Percentiles rank a stretch among this genome's conserved stretches.
These are phyloP conservation scores for Aspergillus fumigatus DNA, from an alignment of 2,329 filamentous ascomycete species.

Conservation along the genomic window DNA sequence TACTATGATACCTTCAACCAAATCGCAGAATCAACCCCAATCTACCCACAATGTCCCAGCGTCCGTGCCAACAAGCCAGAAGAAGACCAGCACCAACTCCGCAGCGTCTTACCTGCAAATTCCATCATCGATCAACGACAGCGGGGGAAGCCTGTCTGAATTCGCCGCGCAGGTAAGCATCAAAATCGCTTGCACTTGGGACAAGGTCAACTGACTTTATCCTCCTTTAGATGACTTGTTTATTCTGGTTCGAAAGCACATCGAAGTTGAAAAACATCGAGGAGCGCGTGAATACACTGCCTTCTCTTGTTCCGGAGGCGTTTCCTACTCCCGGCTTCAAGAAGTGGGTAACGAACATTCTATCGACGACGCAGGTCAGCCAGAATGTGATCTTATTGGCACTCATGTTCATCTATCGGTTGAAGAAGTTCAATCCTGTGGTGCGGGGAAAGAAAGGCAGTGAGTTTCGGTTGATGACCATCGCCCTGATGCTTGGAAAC, in stretches of 20 bases:
- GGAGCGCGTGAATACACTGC: slow-evolving; percentile 46
- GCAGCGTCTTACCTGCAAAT: slow-evolving; percentile 60
- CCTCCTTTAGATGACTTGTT: slow-evolving; percentile 72
- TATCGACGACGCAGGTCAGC: slow-evolving; percentile 92
- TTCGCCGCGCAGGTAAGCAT: slow-evolving; percentile 70
- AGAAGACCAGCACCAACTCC: slow-evolving; percentile 29
- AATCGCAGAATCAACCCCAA: slow-evolving; percentile 20
- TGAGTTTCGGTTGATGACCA: slow-evolving; percentile 86
- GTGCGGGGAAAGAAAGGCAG: slow-evolving; percentile 91
- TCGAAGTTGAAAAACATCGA: slow-evolving; percentile 73
- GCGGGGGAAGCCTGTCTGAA: slow-evolving; percentile 71
- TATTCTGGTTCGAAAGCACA: slow-evolving; percentile 95
- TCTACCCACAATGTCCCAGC: slow-evolving; percentile 19
- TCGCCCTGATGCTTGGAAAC: slow-evolving; percentile 95
- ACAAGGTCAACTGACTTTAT: slow-evolving; percentile 3
- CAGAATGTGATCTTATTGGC: slow-evolving; percentile 92
- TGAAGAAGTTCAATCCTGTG: slow-evolving; percentile 83
- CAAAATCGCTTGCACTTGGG: not conserved
- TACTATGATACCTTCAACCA: slow-evolving; percentile 19
- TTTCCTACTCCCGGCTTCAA: slow-evolving; percentile 74
- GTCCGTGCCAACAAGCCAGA: slow-evolving; percentile 19
- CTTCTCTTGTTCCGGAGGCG: slow-evolving; percentile 63
- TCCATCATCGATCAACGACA: slow-evolving; percentile 68
- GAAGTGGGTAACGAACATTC: slow-evolving; percentile 88
- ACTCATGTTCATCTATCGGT: slow-evolving; percentile 83